Conservation (phyloP, 495 filamentous ascomycete species). For the Penicillium pancosmium region DNA sequence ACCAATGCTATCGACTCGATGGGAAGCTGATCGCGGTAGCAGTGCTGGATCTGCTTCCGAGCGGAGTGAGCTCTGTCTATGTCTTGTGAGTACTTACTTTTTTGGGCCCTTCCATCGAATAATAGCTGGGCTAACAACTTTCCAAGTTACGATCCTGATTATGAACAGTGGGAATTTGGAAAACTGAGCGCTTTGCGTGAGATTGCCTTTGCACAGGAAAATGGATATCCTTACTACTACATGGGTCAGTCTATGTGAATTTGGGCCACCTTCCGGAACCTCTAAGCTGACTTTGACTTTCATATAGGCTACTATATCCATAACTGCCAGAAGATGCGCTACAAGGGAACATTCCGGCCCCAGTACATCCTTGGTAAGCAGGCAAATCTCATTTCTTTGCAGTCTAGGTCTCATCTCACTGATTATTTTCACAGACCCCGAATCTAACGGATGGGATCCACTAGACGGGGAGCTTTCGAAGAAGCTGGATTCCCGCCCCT, state of each 20-base stretch:
- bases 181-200: conserved; percentile 89
- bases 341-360: conserved; percentile 86
- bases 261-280: too few relatives aligned
- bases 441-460: conserved; percentile 72
- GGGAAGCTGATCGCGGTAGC: conserved; percentile 85
- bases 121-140: conserved; percentile 5
- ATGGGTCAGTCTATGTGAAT: conserved; percentile 58
- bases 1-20: conserved; percentile 93
- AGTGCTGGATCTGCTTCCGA: conserved; percentile 84
- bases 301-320: conserved; percentile 69
- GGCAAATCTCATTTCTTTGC: neutral
- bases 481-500: conserved; percentile 66
- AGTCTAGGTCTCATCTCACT: neutral
- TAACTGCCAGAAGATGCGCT: conserved; percentile 76
- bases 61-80: conserved; percentile 91
- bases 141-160: conserved; percentile 73
- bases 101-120: neutral
- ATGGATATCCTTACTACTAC: conserved; percentile 72
- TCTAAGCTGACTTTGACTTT: neutral
- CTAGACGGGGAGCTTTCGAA: conserved; percentile 67
- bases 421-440: conserved; percentile 57
- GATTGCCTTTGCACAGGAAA: conserved; percentile 75
- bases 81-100: conserved; percentile 60
- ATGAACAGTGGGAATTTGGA: conserved; percentile 78
- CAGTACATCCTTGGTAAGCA: conserved; percentile 72